Percentiles rank a stretch among this genome's conserved stretches.
phyloP scores from a whole-genome alignment of 2,329 filamentous ascomycete species.

The Mycosphaerella sp. region DNA sequence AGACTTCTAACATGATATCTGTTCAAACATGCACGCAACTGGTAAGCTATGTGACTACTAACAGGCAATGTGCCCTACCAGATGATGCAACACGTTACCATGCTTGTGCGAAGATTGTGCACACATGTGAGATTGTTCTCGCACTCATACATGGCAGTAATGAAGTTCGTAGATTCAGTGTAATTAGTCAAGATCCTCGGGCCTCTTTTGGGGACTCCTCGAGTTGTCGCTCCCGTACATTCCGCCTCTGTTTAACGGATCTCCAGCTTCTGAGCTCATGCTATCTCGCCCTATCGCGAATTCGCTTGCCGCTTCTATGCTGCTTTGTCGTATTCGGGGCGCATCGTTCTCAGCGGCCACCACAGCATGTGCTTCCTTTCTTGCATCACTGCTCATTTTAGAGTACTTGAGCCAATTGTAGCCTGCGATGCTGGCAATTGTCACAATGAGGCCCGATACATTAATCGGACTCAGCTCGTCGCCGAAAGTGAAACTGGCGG shows the following conservation, averaged over 20 bases:
- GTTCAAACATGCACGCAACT: neutral
- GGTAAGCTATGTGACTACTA: neutral
- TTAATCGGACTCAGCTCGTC: slow-evolving; percentile 85
- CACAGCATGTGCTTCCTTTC: slow-evolving; percentile 41
- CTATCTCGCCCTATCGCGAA: slow-evolving; percentile 19
- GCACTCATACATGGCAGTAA: neutral
- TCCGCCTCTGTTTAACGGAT: slow-evolving; percentile 18
- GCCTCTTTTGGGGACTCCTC: slow-evolving; percentile 41
- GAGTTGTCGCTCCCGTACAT: neutral
- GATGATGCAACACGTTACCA: neutral
- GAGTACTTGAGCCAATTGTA: slow-evolving; percentile 95
- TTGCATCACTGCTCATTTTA: slow-evolving; percentile 77
- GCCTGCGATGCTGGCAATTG: slow-evolving; percentile 70
- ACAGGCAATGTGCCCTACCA: neutral
- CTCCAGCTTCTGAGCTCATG: slow-evolving; percentile 29
- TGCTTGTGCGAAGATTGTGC: neutral
- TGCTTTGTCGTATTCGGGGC: neutral
- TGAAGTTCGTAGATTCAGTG: neutral
- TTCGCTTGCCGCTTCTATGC: slow-evolving; percentile 13
- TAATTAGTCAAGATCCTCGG: slow-evolving; percentile 40
- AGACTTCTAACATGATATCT: neutral
- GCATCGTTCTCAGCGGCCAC: slow-evolving; percentile 34
- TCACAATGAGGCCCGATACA: slow-evolving; percentile 77
- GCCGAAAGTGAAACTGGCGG: slow-evolving; percentile 80
- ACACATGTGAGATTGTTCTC: neutral